Conservation (phyloP, 2,329 filamentous ascomycete species). For the Cladophialophora chaetospira region DNA sequence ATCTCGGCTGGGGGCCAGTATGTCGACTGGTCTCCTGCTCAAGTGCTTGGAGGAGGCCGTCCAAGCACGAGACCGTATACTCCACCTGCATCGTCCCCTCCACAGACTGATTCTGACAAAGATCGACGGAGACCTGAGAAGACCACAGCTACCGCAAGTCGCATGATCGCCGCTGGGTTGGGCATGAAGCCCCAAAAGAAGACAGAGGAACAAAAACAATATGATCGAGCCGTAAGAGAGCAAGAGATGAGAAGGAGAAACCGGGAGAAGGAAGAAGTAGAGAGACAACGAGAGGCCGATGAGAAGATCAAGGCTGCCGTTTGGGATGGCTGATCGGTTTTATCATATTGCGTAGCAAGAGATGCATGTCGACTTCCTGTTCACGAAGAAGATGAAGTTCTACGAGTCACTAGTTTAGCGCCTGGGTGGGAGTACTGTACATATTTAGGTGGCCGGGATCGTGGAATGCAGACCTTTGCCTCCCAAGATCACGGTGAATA, state of each 20-base stretch:
- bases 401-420: too few species aligned
- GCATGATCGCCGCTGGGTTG: slow-evolving; percentile 86
- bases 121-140: slow-evolving; percentile 71
- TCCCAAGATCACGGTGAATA: too few species aligned
- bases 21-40: slow-evolving; percentile 29
- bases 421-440: too few species aligned
- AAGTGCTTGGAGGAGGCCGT: slow-evolving; percentile 28
- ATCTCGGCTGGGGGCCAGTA: slow-evolving; percentile 48
- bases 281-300: slow-evolving; percentile 62
- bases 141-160: slow-evolving; percentile 84
- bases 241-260: slow-evolving; percentile 79
- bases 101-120: slow-evolving; percentile 17
- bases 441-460: too few species aligned
- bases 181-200: slow-evolving; percentile 77
- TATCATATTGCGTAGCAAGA: neutral
- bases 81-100: slow-evolving; percentile 18
- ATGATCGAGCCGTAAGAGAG: slow-evolving; percentile 78
- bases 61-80: slow-evolving; percentile 19
- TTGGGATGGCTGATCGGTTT: slow-evolving; percentile 61
- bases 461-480: too few species aligned
- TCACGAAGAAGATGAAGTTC: too few species aligned
- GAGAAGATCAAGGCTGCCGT: slow-evolving; percentile 80
- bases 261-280: slow-evolving; percentile 68
- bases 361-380: too few species aligned
- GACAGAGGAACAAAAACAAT: slow-evolving; percentile 52